Conservation (phyloP, 768 basidiomycete species). For the Scleroderma citrinum region DNA sequence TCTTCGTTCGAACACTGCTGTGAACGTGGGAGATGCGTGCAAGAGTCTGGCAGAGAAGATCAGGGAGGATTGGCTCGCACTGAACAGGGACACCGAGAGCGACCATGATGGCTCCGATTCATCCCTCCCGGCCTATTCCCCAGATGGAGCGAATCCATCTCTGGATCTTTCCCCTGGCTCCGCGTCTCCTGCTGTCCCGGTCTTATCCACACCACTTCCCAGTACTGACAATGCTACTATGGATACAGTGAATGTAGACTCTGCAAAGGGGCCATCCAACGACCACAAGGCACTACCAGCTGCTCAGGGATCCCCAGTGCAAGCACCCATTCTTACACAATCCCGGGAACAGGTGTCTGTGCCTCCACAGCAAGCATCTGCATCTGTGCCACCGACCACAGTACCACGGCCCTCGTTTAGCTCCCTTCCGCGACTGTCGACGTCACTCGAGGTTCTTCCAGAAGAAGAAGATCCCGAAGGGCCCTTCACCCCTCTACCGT, state of each 20-base stretch:
- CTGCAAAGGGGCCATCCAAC: not conserved
- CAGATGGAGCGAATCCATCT: not conserved
- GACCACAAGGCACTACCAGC: no score
- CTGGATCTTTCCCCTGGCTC: not conserved
- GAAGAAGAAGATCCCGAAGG: slow-evolving; percentile 23
- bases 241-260: no score
- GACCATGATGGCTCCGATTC: slow-evolving; percentile 2
- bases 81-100: slow-evolving; percentile 28
- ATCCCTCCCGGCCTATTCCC: not conserved
- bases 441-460: slow-evolving; percentile 24
- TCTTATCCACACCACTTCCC: no score
- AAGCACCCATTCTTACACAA: not conserved
- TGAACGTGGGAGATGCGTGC: not conserved
- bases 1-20: slow-evolving; percentile 1
- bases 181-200: no score
- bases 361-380: slow-evolving; percentile 5
- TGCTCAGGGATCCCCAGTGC: not conserved
- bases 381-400: slow-evolving; percentile 6
- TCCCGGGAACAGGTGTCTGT: not conserved
- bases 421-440: slow-evolving; percentile 18
- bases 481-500: slow-evolving; percentile 10
- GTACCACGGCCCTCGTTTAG: slow-evolving; percentile 18
- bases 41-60: slow-evolving; percentile 45
- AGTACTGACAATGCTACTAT: no score
- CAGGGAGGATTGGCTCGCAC: slow-evolving; percentile 49